Conservation (phyloP, 306 rosid genomes). For the Parietaria judaica region DNA sequence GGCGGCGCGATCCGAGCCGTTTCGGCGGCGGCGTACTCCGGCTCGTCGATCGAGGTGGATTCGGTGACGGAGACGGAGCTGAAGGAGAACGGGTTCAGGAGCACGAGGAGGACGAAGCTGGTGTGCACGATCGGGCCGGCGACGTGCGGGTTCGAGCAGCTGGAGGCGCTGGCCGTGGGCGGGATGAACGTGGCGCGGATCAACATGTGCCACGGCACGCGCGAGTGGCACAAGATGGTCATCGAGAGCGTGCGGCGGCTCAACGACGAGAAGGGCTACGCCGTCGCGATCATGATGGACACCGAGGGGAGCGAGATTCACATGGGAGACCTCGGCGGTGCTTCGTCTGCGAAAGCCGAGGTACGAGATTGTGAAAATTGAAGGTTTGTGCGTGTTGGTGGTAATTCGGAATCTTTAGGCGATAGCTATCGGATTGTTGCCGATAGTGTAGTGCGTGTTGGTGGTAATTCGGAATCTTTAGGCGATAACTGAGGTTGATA, state of each 20-base stretch:
- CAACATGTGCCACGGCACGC: constrained; percentile 94
- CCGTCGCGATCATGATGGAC: constrained; percentile 98
- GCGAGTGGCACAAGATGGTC: constrained; percentile 76
- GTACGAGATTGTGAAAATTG: constrained; percentile 17
- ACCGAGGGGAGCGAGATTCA: constrained; percentile 99
- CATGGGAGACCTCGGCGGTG: constrained; percentile 95
- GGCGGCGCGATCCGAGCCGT: constrained; percentile 32
- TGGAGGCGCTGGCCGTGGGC: constrained; percentile 84
- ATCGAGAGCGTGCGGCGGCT: constrained; percentile 67
- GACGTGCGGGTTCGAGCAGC: constrained; percentile 71
- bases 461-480: no score
- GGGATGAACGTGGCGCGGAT: constrained; percentile 95
- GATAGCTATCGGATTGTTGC: no score
- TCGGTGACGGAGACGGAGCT: constrained; percentile 75
- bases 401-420: no score
- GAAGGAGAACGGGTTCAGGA: constrained; percentile 81
- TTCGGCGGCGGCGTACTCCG: constrained; percentile 1
- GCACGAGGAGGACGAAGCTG: constrained; percentile 78
- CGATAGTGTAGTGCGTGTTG: no score
- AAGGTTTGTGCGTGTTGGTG: no score
- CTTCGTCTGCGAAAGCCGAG: constrained; percentile 90
- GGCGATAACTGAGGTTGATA: no score
- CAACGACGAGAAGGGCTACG: constrained; percentile 83
- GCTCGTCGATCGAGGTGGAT: constrained; percentile 66
- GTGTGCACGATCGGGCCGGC: constrained; percentile 92